Evolutionary conservation across 495 filamentous ascomycete species (phyloP).

Genomic region (Penicillium bovifimosum): DNA sequence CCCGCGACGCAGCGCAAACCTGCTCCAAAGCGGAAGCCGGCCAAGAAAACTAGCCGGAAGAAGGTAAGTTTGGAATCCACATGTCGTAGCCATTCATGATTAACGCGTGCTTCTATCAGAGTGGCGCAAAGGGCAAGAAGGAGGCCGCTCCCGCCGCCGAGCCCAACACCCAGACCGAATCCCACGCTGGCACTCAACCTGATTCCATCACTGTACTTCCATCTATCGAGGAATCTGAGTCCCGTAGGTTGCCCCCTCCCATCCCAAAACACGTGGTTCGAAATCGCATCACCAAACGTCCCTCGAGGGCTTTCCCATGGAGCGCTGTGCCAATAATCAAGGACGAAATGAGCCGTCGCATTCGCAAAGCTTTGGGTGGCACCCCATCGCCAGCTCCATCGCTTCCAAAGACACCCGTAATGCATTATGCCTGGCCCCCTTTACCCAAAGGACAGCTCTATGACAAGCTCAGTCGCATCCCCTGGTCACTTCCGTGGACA

Average conservation of each 20-base stretch:
- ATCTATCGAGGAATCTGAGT: background rate
- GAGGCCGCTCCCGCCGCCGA: background rate
- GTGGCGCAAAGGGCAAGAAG: background rate
- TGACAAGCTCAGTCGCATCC: background rate
- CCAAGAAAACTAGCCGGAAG: background rate
- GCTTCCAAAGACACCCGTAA: background rate
- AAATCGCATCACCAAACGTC: background rate
- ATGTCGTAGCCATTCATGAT: background rate
- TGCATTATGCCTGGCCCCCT: background rate
- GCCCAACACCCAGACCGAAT: background rate
- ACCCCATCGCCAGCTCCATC: background rate
- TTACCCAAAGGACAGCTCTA: background rate
- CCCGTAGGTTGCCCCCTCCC: background rate
- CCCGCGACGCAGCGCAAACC: conserved; percentile 4
- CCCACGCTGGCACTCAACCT: background rate
- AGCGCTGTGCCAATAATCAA: background rate
- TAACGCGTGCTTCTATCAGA: background rate
- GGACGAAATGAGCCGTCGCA: no score
- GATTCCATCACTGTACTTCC: background rate
- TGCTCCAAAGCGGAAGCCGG: background rate
- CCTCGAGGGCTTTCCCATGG: background rate
- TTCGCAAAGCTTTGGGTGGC: no score
- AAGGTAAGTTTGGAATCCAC: background rate
- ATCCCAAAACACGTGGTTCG: background rate
- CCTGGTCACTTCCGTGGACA: background rate